Evolutionary conservation across 345 rosid species (phyloP).

Genomic region (Streptanthus diversifolius): DNA sequence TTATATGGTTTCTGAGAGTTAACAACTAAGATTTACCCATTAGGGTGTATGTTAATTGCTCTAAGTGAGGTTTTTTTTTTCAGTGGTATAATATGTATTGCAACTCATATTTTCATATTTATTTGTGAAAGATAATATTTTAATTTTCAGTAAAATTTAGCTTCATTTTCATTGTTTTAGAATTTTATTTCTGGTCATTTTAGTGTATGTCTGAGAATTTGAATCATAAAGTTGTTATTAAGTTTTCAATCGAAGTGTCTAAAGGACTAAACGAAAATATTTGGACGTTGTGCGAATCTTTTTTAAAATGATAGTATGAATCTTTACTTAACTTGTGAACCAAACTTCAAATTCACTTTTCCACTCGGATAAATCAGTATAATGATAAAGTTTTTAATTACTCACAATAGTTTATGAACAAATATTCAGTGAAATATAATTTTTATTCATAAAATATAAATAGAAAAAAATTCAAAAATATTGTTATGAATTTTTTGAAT

Average conservation of each 20-base stretch:
- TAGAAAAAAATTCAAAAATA: too few relatives aligned
- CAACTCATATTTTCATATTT: constrained; percentile 7
- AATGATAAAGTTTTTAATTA: too few relatives aligned
- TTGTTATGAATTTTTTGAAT: too few relatives aligned
- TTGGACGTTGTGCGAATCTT: background rate
- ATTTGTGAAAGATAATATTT: background rate
- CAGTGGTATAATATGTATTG: background rate
- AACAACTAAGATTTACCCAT: background rate
- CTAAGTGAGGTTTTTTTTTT: background rate
- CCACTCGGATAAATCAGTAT: too few relatives aligned
- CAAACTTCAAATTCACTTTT: background rate
- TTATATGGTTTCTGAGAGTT: constrained; percentile 27
- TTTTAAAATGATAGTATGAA: background rate
- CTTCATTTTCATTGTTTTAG: background rate
- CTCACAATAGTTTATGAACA: too few relatives aligned
- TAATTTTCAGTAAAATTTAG: background rate
- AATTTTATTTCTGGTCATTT: background rate
- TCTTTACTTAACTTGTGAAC: background rate
- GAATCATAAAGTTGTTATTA: background rate
- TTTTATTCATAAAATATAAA: too few relatives aligned
- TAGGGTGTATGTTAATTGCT: background rate
- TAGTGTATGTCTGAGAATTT: background rate
- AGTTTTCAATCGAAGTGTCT: background rate
- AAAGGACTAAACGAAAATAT: background rate
- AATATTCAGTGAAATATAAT: too few relatives aligned